These are phyloP conservation scores for Neonectria neomacrospora DNA, from an alignment of 2,329 filamentous ascomycete species.

Conservation along the genomic window DNA sequence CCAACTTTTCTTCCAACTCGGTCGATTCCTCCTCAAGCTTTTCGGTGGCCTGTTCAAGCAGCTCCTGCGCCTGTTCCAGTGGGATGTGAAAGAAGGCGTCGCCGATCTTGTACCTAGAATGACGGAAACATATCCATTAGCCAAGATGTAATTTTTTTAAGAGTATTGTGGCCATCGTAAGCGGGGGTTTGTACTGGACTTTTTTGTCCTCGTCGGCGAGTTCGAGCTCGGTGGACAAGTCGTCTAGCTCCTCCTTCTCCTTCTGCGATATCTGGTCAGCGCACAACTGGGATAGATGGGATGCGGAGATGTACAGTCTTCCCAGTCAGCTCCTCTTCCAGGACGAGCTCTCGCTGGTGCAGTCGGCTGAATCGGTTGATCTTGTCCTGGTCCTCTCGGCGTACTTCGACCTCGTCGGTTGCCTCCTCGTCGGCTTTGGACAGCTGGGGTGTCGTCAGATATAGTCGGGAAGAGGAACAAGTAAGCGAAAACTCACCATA, in stretches of 20 bases:
- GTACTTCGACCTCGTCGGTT: slow-evolving; percentile 89
- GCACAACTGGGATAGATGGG: too few relatives aligned
- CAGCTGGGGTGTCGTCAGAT: slow-evolving; percentile 67
- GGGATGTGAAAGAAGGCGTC: slow-evolving; percentile 93
- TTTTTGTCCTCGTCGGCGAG: slow-evolving; percentile 94
- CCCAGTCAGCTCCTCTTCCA: slow-evolving; percentile 82
- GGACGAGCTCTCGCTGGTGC: slow-evolving; percentile 82
- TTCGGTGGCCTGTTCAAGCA: slow-evolving; percentile 77
- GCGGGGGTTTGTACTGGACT: slow-evolving; percentile 76
- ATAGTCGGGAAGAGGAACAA: not conserved
- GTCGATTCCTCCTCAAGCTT: slow-evolving; percentile 82
- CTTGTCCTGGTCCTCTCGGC: slow-evolving; percentile 96
- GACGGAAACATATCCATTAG: slow-evolving; percentile 24
- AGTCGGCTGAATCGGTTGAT: slow-evolving; percentile 98
- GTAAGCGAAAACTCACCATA: slow-evolving; percentile 59
- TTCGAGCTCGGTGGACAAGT: slow-evolving; percentile 90
- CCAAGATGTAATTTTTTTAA: not conserved
- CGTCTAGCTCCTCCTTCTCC: slow-evolving; percentile 97
- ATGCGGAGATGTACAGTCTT: slow-evolving; percentile 75
- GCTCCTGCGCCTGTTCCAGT: slow-evolving; percentile 84
- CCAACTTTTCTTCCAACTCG: slow-evolving; percentile 79
- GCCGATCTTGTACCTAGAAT: slow-evolving; percentile 88
- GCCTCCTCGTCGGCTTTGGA: slow-evolving; percentile 91
- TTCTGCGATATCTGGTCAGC: slow-evolving; percentile 69
- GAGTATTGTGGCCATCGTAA: not conserved